Evolutionary conservation across 176 grass and related monocot genomes (phyloP), one percentile per base, ranked within the genome.

Genomic region (Metroxylon sagu): DNA sequence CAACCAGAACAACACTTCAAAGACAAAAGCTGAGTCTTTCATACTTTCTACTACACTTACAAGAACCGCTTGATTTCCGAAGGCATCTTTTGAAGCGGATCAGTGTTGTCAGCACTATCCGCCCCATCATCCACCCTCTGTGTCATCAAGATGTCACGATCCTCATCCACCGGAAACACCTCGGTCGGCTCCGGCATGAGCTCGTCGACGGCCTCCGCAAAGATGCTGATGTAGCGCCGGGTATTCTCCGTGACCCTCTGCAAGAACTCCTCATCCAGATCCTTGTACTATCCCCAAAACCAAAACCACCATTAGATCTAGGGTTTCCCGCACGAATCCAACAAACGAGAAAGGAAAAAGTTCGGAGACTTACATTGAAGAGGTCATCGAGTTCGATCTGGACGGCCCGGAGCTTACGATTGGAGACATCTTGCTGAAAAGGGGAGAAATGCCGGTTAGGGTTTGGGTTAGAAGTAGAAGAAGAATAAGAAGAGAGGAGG

Each of bases 51-150:
- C 4, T 10, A 43, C 6, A 79, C 85, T 83, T 70, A 98, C 94
- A 93, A 98, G 76, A 98, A 98, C 14, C 94, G 88, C 28, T 81
- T 98, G 60, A 98, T 98, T 60, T 98, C 94, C 6, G 88, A 73
- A 5, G 94, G 94, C 94, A 98, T 98, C 52, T 79, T 93, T 73
- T 98, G 88, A 0, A 70, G 82, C 8, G 88, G 84, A 48, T 98
- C 94, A 0, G 79, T 65, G 25, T 74, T 75, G 3, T 84, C 74
- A 0, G 72, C 72, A 0, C 71, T 79, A 16, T 98, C 88, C 1
- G 68, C 66, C 0, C 87, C 73, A 60, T 89, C 94, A 2, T 98
- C 94, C 25, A 92, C 94, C 21, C 94, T 87, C 73, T 98, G 94
- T 0, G 94, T 98, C 88, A 98, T 98, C 39, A 98, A 64, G 65